Base-by-base conservation (phyloP, 2,329 filamentous ascomycete genomes). In the Gremmenia infestans region DNA sequence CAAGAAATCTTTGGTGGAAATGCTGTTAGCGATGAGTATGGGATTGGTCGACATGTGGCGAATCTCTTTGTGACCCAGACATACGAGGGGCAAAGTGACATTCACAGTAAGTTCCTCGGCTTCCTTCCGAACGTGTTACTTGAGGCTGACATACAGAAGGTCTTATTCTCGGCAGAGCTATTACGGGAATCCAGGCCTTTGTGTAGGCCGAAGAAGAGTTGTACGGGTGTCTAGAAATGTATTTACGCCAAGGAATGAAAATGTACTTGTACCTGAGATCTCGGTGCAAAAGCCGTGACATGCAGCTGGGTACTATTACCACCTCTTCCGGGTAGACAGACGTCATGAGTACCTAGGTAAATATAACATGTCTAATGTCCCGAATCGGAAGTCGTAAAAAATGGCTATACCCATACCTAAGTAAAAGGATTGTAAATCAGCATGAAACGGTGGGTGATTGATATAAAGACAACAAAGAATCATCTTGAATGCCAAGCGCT, bases 1-100 rank as follows among this genome's bases (percentile, higher is more conserved):
- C 94, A 99, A 73, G 94, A 99, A 76, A 83, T 99, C 22, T 97
- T 99, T 75, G 94, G 94, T 56, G 94, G 94, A 32, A 99, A 99
- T 70, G 94, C 94, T n/a, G 91, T 94, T 50, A 96, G 91, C 68
- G 94, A 99, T 67, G 94, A 99, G 75, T 99, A 97, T 69, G 85
- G 86, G 60, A 97, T 99, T 68, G 94, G 91, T 15, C 84, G 94
- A 61, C 94, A 97, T 76, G 94, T 97, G 57, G 87, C 93, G 55
- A 99, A 99, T 72, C 73, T 99, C 61, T 99, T 95, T 72, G 94
- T 99, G 52, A 95, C 93, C 53, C 93, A 97, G 76, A 97, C 93
- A 1, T 99, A 99, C 66, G 94, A 99, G 75, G 94, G 94, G 22
- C 94, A 97, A 75, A 97, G 92, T 70, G 94, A 97, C 74, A 97